Percentiles rank a stretch among this genome's conserved stretches.
These are phyloP conservation scores for Paraphaeosphaeria minitans DNA, from an alignment of 2,329 filamentous ascomycete species.

Conservation along the genomic window DNA sequence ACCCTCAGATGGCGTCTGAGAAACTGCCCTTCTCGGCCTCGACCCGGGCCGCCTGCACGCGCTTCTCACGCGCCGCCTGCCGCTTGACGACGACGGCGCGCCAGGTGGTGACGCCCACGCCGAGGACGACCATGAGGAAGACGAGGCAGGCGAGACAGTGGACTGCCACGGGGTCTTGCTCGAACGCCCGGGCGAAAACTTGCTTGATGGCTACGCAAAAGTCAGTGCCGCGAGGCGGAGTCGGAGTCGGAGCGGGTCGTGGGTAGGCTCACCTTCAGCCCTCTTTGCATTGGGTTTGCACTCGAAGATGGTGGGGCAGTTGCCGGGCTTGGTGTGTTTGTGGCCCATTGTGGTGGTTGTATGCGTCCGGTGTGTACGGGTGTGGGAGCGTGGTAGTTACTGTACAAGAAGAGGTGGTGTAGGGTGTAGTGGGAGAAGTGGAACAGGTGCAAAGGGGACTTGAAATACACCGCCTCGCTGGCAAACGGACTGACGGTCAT, in stretches of 20 bases:
- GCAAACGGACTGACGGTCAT: too few species aligned
- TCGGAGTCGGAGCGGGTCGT: background rate
- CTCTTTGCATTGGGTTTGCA: background rate
- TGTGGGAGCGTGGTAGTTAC: too few species aligned
- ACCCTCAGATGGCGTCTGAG: background rate
- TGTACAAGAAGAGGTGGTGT: too few species aligned
- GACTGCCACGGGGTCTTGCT: background rate
- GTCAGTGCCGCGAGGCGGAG: background rate
- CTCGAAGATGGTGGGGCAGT: slow-evolving; percentile 3
- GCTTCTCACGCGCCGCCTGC: background rate
- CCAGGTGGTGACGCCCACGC: background rate
- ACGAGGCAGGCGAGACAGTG: background rate
- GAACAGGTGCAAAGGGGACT: too few species aligned
- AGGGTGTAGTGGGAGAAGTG: too few species aligned
- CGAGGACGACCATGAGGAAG: background rate
- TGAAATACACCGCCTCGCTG: too few species aligned
- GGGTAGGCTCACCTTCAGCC: background rate
- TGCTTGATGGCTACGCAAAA: background rate
- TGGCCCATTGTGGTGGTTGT: too few species aligned
- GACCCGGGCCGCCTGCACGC: background rate
- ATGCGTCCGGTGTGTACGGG: too few species aligned
- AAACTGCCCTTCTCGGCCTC: background rate
- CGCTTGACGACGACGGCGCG: background rate
- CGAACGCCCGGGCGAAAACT: background rate
- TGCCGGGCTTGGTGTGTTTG: too few species aligned